A percentile compares a stretch with the other conserved stretches of the same genome.
phyloP scores from a whole-genome alignment of 345 rosid species.

The sweet orange (Citrus sinensis) region DVS_A1.0 CM039165.1:33021501-33022000 shows the following conservation, averaged over 20 bases:
- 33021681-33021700: conserved; percentile 56
- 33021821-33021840: conserved; percentile 51
- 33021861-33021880: conserved; percentile 43
- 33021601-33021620: conserved; percentile 18
- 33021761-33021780: conserved; percentile 83
- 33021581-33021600: conserved; percentile 38
- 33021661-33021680: conserved; percentile 56
- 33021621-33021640: conserved; percentile 31
- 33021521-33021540: conserved; percentile 43
- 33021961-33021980: conserved; percentile 25
- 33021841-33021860: conserved; percentile 34
- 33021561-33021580: conserved; percentile 52
- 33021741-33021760: conserved; percentile 87
- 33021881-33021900: conserved; percentile 54
- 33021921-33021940: conserved; percentile 64
- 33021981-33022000: conserved; percentile 22
- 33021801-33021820: conserved; percentile 93
- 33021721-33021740: conserved; percentile 74
- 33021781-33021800: conserved; percentile 83
- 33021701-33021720: conserved; percentile 73
- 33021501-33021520: conserved; percentile 53
- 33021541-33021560: conserved; percentile 47
- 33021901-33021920: conserved; percentile 58
- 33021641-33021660: conserved; percentile 46
- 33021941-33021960: conserved; percentile 37